phyloP scores from a whole-genome alignment of 768 basidiomycete species.

The Phaffia tasmanica region DNA sequence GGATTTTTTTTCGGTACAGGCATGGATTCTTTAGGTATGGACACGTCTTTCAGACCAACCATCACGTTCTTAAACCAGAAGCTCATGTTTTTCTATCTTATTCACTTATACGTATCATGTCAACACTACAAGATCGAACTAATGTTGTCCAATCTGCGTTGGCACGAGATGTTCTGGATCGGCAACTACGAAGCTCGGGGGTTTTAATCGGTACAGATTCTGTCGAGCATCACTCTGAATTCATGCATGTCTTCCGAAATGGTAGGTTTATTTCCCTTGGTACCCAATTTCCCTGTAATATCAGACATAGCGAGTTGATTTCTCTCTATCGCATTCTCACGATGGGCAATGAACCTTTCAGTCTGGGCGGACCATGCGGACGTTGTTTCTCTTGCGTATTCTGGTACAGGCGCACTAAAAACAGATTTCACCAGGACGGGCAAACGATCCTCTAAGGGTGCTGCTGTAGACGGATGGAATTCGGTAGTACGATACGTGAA shows the following conservation, averaged over 20 bases:
- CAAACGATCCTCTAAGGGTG: conserved; percentile 68
- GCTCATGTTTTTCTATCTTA: too few species aligned
- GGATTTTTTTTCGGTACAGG: background rate
- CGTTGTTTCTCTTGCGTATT: conserved; percentile 76
- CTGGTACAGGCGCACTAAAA: conserved; percentile 89
- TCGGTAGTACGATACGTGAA: conserved; percentile 73
- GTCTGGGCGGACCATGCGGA: conserved; percentile 99
- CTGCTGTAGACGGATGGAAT: conserved; percentile 75
- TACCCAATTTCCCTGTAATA: conserved; percentile 13
- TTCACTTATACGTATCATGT: too few species aligned
- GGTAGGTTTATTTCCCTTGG: conserved; percentile 45
- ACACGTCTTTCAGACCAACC: background rate
- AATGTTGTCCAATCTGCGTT: conserved; percentile 91
- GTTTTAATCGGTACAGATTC: conserved; percentile 58
- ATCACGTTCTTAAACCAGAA: too few species aligned
- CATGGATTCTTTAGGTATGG: conserved; percentile 23
- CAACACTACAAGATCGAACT: conserved; percentile 79
- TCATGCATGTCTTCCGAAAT: conserved; percentile 76
- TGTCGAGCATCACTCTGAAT: conserved; percentile 69
- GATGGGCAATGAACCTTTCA: conserved; percentile 34
- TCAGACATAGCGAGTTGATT: background rate
- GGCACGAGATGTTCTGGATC: conserved; percentile 70
- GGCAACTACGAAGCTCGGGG: conserved; percentile 62
- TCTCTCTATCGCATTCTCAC: background rate
- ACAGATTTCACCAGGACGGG: conserved; percentile 94